Base-by-base conservation (phyloP, 208 protist species). In the Plasmodiophora brassicae region DNA sequence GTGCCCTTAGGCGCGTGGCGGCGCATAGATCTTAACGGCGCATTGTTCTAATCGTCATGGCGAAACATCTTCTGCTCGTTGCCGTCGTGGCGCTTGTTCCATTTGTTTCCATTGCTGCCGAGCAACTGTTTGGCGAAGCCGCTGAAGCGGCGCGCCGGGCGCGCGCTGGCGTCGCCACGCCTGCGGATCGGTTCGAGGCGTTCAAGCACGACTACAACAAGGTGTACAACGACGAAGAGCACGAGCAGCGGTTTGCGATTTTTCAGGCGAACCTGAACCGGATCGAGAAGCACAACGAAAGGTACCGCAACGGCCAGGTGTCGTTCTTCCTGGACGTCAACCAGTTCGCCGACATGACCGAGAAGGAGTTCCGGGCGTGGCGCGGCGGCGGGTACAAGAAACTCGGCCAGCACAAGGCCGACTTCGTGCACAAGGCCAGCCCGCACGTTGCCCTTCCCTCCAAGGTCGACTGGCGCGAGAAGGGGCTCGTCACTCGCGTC, bases 401-500 rank as follows among this genome's bases (percentile, higher is more conserved):
- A 38, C 20, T 5, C 32, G 5, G 14, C 14, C 5, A 78, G 14
- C 14, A 36, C 10, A n/a, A 32, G 5, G 10, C 65, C 10, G 65
- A 5, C 65, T 5, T 36, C 5, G n/a, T 38, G 32, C 14, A 36
- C 20, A 8, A 38, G 5, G 83, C 83, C 10, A 60, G 5, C 8
- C 14, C 28, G 1, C 20, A 53, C 5, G 45, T 71, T 25, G 44
- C 53, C 0, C 22, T 92, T 0, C 92, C 92, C 44, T 1, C 43
- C 28, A 14, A 45, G 1, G 45, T 94, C 20, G 93, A 95, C 89
- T 94, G 92, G 90, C 46, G 93, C 20, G 46, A 90, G 22, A 46
- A 89, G 45, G 89, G 87, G 1, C 78, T 89, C 43, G 92, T 95
- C 10, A 93, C 88, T 22, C 88, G 45, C 36, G 85, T 91, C 0